A percentile compares a stretch with the other conserved stretches of the same genome.
phyloP scores from a whole-genome alignment of 495 filamentous ascomycete species.

The Aspergillus taichungensis region DNA sequence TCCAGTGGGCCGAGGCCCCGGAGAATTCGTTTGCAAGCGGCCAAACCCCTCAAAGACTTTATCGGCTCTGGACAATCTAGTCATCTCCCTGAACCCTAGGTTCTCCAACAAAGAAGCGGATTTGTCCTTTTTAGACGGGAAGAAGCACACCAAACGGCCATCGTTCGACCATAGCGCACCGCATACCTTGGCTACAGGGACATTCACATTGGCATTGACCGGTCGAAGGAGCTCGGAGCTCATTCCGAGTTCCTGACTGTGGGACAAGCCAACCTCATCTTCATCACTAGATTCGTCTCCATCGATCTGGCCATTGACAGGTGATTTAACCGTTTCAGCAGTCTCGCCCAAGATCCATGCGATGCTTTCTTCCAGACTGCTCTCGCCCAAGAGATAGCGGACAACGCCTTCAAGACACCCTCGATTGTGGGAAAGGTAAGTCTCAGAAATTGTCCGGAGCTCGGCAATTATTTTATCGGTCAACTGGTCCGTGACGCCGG shows the following conservation, averaged over 20 bases:
- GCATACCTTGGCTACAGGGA: slow-evolving; percentile 65
- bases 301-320: slow-evolving; percentile 50
- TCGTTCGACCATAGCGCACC: slow-evolving; percentile 70
- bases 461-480: slow-evolving; percentile 56
- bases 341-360: slow-evolving; percentile 51
- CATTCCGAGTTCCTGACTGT: slow-evolving; percentile 44
- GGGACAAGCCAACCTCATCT: slow-evolving; percentile 57
- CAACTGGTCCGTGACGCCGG: slow-evolving; percentile 63
- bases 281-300: slow-evolving; percentile 77
- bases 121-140: slow-evolving; percentile 71
- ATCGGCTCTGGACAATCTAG: slow-evolving; percentile 49
- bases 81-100: slow-evolving; percentile 50
- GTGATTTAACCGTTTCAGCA: slow-evolving; percentile 36
- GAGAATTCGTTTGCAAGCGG: slow-evolving; percentile 54
- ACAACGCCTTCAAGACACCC: slow-evolving; percentile 78
- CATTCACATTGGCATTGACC: slow-evolving; percentile 62
- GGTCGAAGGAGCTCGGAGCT: slow-evolving; percentile 45
- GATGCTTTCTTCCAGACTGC: slow-evolving; percentile 64
- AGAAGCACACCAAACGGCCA: slow-evolving; percentile 78
- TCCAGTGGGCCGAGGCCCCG: slow-evolving; percentile 39
- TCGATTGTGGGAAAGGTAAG: slow-evolving; percentile 57
- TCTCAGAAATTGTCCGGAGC: slow-evolving; percentile 58
- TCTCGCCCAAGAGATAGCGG: slow-evolving; percentile 77
- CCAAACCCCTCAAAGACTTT: slow-evolving; percentile 84
- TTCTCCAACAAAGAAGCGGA: slow-evolving; percentile 55